Percentiles rank a stretch among this genome's conserved stretches.
Evolutionary conservation across 495 filamentous ascomycete species (phyloP).

Genomic region (Terfezia boudieri): DNA sequence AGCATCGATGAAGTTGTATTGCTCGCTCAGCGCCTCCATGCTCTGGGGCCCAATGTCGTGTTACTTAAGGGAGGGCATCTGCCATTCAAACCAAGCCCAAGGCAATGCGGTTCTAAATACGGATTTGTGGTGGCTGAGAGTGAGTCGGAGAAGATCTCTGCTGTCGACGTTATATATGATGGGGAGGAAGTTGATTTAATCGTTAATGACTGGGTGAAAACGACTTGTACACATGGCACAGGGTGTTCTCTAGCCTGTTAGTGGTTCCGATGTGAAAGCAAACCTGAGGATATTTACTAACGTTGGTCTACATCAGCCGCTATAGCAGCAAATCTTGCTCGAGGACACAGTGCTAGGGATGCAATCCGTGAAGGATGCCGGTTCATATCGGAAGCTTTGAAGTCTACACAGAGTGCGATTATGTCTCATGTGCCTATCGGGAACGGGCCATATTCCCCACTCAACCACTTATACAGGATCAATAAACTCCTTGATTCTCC

Average conservation of each 20-base stretch:
- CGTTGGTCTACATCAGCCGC: too few relatives aligned
- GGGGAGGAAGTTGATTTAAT: constrained; percentile 32
- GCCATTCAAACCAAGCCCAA: constrained; percentile 36
- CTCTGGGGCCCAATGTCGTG: constrained; percentile 53
- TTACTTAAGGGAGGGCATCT: constrained; percentile 83
- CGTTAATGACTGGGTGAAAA: constrained; percentile 42
- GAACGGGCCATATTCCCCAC: neutral
- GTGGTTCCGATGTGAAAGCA: constrained; percentile 9
- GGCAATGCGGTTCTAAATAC: too few relatives aligned
- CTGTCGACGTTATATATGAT: constrained; percentile 57
- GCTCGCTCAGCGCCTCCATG: constrained; percentile 42
- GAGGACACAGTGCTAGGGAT: too few relatives aligned
- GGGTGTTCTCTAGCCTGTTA: constrained; percentile 81
- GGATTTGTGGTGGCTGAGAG: constrained; percentile 27
- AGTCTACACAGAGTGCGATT: too few relatives aligned
- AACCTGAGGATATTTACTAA: neutral
- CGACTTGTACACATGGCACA: constrained; percentile 79
- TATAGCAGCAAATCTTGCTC: too few relatives aligned
- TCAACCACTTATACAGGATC: neutral
- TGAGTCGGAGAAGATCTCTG: constrained; percentile 34
- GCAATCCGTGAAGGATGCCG: too few relatives aligned
- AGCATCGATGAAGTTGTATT: constrained; percentile 36
- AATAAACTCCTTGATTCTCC: constrained; percentile 44
- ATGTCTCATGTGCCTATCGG: too few relatives aligned
- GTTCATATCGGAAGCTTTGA: too few relatives aligned